Base-by-base conservation (phyloP, 73 alveolate species). In the Urostyla sp. region DNA sequence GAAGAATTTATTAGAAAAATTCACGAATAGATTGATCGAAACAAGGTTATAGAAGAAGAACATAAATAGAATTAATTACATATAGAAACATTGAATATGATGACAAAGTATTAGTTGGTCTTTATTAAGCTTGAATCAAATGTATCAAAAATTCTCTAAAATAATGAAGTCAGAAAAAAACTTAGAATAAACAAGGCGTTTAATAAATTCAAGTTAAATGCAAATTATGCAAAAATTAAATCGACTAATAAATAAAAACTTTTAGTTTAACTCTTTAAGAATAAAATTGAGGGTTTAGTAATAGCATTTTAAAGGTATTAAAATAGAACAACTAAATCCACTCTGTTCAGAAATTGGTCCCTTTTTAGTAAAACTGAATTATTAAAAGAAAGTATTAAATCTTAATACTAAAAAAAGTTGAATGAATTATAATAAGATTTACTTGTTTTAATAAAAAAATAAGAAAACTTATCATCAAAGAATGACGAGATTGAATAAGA, bases 31-130 rank as follows among this genome's bases (percentile, higher is more conserved):
- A 66, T 45, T 30, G 73, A 46, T 1, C 48, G 54, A 50, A 72
- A 72, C 38, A 52, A 72, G 66, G 8, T 8, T 51, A 23, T 72
- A 7, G 57, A 72, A 53, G 85, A 72, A 53, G 85, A 50, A 16
- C 72, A 72, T 53, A 72, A 72, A 53, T 67, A 66, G 43, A 44
- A 37, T 28, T n/a, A 58, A 20, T 58, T 83, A 35, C 92, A 83
- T 40, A 26, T 73, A 4, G 92, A 83, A 74, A 83, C 92, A 5
- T 27, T 83, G 15, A 83, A 83, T 36, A 83, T 83, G 92, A 83
- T 83, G 92, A 83, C 92, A 21, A 83, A 83, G 35, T 83, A 83
- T 37, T 76, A 83, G 31, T 35, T 83, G 32, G 92, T 83, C 21
- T 83, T 51, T 37, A 43, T 83, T 0, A 83, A 83, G 38, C 66